These are phyloP conservation scores for Paraglomus brasilianum DNA, from an alignment of 192 early-diverging fungal genomes.

Conservation along the genomic window DNA sequence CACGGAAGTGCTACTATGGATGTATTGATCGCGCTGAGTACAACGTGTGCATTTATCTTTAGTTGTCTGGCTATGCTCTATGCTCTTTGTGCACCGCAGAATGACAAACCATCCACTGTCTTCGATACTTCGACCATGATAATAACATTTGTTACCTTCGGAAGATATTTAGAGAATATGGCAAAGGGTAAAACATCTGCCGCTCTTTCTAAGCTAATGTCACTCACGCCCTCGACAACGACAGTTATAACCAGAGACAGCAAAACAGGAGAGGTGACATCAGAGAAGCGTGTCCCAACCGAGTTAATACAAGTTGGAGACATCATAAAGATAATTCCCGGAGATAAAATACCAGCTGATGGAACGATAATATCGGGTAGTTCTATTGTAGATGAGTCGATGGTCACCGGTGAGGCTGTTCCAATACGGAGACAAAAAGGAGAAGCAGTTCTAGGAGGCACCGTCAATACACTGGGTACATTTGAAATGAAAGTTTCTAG, in stretches of 20 bases:
- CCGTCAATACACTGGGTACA: constrained; percentile 87
- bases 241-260: constrained; percentile 55
- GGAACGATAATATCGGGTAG: constrained; percentile 72
- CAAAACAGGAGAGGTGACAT: constrained; percentile 42
- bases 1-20: constrained; percentile 96
- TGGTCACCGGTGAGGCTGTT: constrained; percentile 90
- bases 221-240: constrained; percentile 77
- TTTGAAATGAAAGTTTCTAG: constrained; percentile 81
- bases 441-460: constrained; percentile 84
- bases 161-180: constrained; percentile 89
- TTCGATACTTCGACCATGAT: constrained; percentile 93
- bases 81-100: constrained; percentile 51
- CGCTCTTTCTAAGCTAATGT: constrained; percentile 86
- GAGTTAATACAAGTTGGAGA: constrained; percentile 88
- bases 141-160: constrained; percentile 90
- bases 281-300: constrained; percentile 75
- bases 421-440: constrained; percentile 70
- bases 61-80: constrained; percentile 74
- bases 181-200: constrained; percentile 92
- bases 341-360: constrained; percentile 91
- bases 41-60: constrained; percentile 81
- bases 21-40: constrained; percentile 85
- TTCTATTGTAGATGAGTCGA: constrained; percentile 91
- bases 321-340: constrained; percentile 83
- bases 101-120: constrained; percentile 74